Percentiles rank a stretch among this genome's conserved stretches.
Evolutionary conservation across 768 basidiomycete genomes (phyloP).

Genomic region (Rhodotorula diobovata): DNA sequence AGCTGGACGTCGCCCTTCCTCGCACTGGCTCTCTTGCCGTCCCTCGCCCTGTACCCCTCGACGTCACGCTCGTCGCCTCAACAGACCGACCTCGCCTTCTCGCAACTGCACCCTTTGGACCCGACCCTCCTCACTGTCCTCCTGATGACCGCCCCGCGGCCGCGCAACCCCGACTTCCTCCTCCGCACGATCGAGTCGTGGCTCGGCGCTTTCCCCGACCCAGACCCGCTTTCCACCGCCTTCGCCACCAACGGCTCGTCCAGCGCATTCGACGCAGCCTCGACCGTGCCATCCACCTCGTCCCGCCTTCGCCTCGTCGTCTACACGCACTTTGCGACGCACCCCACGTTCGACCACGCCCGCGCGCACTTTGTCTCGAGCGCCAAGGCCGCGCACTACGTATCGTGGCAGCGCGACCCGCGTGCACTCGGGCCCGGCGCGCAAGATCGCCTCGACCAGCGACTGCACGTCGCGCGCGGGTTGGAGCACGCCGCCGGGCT

Average conservation of each 20-base stretch:
- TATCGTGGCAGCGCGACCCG: constrained; percentile 16
- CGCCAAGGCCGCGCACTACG: constrained; percentile 16
- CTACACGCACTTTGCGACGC: constrained; percentile 28
- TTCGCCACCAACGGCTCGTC: background rate
- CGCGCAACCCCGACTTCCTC: constrained; percentile 28
- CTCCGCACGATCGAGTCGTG: constrained; percentile 15
- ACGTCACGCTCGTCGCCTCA: too few relatives aligned
- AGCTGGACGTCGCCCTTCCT: background rate
- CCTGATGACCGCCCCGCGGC: constrained; percentile 29
- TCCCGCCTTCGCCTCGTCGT: constrained; percentile 19
- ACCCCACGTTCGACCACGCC: constrained; percentile 16
- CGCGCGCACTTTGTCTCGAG: background rate
- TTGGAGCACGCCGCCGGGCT: constrained; percentile 7
- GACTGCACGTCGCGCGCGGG: constrained; percentile 25
- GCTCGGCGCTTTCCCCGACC: constrained; percentile 26
- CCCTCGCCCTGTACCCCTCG: constrained; percentile 2
- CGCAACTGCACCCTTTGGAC: background rate
- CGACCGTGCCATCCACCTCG: background rate
- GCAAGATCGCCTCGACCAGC: constrained; percentile 22
- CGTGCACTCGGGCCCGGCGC: background rate
- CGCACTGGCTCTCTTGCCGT: background rate
- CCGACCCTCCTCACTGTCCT: constrained; percentile 25
- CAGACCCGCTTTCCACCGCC: background rate
- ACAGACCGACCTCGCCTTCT: background rate
- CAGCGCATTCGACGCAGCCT: too few relatives aligned